Conservation (phyloP, 192 early-diverging fungal genomes). For the Powellomyces hirtus region DNA sequence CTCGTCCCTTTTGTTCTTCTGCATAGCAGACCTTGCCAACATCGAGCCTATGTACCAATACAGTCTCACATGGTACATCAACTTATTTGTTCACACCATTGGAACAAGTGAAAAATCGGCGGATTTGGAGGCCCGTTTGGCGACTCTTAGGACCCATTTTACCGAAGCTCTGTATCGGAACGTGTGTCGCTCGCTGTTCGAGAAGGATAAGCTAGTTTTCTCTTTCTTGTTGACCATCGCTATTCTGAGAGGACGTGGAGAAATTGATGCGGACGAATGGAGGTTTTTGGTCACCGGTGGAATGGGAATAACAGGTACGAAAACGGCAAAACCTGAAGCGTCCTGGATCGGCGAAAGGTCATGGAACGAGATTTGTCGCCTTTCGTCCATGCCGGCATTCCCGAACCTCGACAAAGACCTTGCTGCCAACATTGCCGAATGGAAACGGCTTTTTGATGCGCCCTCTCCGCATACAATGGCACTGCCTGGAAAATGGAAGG, state of each 20-base stretch:
- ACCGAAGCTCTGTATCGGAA: slow-evolving; percentile 58
- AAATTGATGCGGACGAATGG: slow-evolving; percentile 53
- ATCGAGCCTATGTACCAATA: slow-evolving; percentile 69
- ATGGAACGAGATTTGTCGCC: slow-evolving; percentile 51
- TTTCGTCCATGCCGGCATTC: slow-evolving; percentile 44
- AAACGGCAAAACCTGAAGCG: slow-evolving; percentile 43
- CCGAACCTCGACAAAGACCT: slow-evolving; percentile 37
- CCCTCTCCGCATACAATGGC: slow-evolving; percentile 46
- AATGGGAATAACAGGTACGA: slow-evolving; percentile 35
- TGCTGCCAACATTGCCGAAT: slow-evolving; percentile 33
- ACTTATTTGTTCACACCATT: slow-evolving; percentile 53
- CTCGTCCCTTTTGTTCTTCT: slow-evolving; percentile 57
- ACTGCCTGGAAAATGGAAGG: slow-evolving; percentile 43
- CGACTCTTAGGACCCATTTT: slow-evolving; percentile 52
- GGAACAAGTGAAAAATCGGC: slow-evolving; percentile 56
- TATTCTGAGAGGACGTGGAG: slow-evolving; percentile 47
- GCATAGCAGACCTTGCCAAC: slow-evolving; percentile 61
- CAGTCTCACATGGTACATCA: slow-evolving; percentile 62
- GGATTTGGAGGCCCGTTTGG: slow-evolving; percentile 46
- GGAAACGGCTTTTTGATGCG: slow-evolving; percentile 52
- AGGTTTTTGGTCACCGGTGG: slow-evolving; percentile 58
- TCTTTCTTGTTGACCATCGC: slow-evolving; percentile 54
- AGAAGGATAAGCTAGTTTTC: slow-evolving; percentile 66
- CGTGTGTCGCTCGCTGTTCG: slow-evolving; percentile 61
- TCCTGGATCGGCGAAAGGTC: slow-evolving; percentile 53